These are phyloP conservation scores for Pharnaceum exiguum DNA, from an alignment of 148 eudicot species.

Conservation along the genomic window DNA sequence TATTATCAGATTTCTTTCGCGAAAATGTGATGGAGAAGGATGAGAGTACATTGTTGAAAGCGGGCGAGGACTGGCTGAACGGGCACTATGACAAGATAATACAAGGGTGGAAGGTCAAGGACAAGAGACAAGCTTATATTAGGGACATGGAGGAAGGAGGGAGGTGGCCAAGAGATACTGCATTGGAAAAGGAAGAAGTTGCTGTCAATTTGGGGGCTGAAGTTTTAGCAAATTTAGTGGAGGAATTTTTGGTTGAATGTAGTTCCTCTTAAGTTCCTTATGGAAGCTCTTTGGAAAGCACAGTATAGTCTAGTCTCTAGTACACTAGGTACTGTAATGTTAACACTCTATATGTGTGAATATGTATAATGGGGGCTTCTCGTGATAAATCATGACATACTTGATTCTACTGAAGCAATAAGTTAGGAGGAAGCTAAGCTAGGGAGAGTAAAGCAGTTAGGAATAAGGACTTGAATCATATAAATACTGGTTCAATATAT, in stretches of 20 bases:
- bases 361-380: conserved; percentile 6
- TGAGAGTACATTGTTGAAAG: conserved; percentile 24
- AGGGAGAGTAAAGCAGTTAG: background rate
- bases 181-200: conserved; percentile 41
- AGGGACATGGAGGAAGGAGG: conserved; percentile 53
- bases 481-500: background rate
- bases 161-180: conserved; percentile 39
- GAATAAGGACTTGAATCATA: too few relatives aligned
- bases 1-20: conserved; percentile 40
- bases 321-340: background rate
- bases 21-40: conserved; percentile 19
- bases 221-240: conserved; percentile 35
- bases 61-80: conserved; percentile 52
- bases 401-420: too few relatives aligned
- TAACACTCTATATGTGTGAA: conserved; percentile 21
- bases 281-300: background rate
- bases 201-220: conserved; percentile 40
- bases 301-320: background rate
- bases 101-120: conserved; percentile 50
- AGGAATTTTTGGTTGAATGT: conserved; percentile 45
- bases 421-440: background rate
- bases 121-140: conserved; percentile 45
- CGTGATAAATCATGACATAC: background rate
- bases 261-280: background rate
- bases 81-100: conserved; percentile 21